Evolutionary conservation across 352 stramenopile species (phyloP).

Genomic region (Blastocystis hominis): DNA sequence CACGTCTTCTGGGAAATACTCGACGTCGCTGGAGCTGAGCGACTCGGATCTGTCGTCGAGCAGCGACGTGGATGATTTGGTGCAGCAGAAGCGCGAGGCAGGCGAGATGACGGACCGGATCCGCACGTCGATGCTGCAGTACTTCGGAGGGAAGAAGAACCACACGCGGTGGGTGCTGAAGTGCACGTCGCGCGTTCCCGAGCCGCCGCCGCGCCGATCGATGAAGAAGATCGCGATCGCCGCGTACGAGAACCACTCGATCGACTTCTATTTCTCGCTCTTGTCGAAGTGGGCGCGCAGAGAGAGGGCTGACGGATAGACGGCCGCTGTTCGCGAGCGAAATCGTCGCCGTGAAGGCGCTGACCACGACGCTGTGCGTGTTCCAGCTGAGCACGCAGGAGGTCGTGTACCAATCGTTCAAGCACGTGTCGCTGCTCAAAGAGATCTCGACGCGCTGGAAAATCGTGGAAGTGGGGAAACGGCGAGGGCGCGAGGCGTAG

Average conservation of each 20-base stretch:
- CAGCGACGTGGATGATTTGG: slow-evolving; percentile 29
- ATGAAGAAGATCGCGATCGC: slow-evolving; percentile 52
- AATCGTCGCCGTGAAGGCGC: slow-evolving; percentile 48
- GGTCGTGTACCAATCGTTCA: slow-evolving; percentile 20
- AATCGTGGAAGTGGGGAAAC: slow-evolving; percentile 28
- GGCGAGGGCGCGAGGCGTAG: not conserved
- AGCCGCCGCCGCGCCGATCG: slow-evolving; percentile 5
- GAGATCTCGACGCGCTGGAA: slow-evolving; percentile 51
- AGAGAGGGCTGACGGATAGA: not conserved
- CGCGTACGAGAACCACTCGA: slow-evolving; percentile 52
- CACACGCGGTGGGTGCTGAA: slow-evolving; percentile 48
- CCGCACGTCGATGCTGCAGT: slow-evolving; percentile 23
- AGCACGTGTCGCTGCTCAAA: slow-evolving; percentile 22
- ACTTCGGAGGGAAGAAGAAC: slow-evolving; percentile 47
- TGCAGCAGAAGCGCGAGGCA: slow-evolving; percentile 46
- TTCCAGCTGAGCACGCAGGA: slow-evolving; percentile 48
- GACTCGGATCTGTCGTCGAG: slow-evolving; percentile 32
- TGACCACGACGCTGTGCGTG: slow-evolving; percentile 39
- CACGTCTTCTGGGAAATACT: not conserved
- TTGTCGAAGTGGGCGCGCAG: slow-evolving; percentile 15
- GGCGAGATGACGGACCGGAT: slow-evolving; percentile 43
- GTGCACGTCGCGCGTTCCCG: slow-evolving; percentile 43
- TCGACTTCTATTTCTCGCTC: slow-evolving; percentile 40
- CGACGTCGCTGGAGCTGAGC: not conserved
- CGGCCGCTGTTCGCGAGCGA: slow-evolving; percentile 46